Percentiles rank a stretch among this genome's conserved stretches.
These are phyloP conservation scores for Acacia confusa DNA, from an alignment of 306 rosid genomes.

Conservation along the genomic window DNA sequence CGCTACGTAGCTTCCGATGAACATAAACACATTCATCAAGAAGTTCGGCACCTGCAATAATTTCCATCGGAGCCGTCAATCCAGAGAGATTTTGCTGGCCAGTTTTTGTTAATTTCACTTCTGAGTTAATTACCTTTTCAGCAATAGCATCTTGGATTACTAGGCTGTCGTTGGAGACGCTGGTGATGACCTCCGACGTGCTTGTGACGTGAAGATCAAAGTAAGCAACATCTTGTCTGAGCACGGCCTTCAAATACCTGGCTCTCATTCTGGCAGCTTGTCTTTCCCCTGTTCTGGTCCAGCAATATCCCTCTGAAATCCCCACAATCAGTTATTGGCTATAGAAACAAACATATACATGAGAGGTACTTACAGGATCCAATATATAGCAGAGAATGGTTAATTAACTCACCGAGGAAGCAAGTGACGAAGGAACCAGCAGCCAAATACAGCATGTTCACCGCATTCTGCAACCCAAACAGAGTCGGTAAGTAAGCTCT, in stretches of 20 bases:
- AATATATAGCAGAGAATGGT: background rate
- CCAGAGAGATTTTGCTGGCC: no score
- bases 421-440: slow-evolving; percentile 46
- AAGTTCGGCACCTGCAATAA: slow-evolving; percentile 65
- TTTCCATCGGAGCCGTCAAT: background rate
- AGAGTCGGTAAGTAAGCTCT: background rate
- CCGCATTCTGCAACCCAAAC: slow-evolving; percentile 56
- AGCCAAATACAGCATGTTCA: slow-evolving; percentile 62
- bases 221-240: slow-evolving; percentile 78
- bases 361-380: background rate
- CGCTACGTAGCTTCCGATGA: slow-evolving; percentile 59
- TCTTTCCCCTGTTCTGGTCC: slow-evolving; percentile 87
- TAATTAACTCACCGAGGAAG: slow-evolving; percentile 55
- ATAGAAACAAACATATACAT: background rate
- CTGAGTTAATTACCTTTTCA: slow-evolving; percentile 50
- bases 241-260: slow-evolving; percentile 70
- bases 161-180: slow-evolving; percentile 72
- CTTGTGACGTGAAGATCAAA: slow-evolving; percentile 78
- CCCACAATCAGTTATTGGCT: background rate
- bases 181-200: slow-evolving; percentile 70
- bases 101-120: no score
- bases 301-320: slow-evolving; percentile 67
- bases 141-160: slow-evolving; percentile 70
- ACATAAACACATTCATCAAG: slow-evolving; percentile 52
- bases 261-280: slow-evolving; percentile 82